These are phyloP conservation scores for Mycena epipterygia DNA, from an alignment of 768 basidiomycete species.

Conservation along the genomic window DNA sequence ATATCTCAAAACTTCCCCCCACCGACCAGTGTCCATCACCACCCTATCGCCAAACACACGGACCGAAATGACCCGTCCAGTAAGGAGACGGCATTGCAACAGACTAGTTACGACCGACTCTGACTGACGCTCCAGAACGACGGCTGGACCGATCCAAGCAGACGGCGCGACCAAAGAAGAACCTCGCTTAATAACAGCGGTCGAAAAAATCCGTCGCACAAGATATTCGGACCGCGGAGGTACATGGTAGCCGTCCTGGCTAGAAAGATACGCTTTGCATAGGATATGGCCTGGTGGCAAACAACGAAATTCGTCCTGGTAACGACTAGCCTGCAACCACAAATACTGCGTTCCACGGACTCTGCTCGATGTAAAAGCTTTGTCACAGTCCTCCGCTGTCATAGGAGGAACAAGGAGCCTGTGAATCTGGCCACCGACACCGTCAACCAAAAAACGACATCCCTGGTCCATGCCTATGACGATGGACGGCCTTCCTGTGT, in stretches of 20 bases:
- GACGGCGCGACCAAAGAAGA: background rate
- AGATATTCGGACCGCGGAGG: background rate
- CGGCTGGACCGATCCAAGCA: background rate
- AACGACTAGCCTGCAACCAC: background rate
- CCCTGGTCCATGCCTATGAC: no score
- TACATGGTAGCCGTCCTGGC: background rate
- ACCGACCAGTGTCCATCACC: no score
- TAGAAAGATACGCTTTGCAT: background rate
- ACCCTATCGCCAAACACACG: background rate
- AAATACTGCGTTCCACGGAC: no score
- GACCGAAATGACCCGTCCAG: background rate
- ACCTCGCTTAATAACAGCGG: background rate
- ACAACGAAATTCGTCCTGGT: background rate
- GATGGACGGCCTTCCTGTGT: no score
- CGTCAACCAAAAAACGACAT: no score
- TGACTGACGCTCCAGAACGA: background rate
- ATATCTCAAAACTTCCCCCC: no score
- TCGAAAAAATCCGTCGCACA: background rate
- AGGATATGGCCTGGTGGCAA: background rate
- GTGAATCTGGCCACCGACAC: no score
- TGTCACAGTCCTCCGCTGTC: no score
- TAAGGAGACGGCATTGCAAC: background rate
- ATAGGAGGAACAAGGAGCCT: no score
- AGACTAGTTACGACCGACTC: background rate
- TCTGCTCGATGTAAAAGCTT: no score